These are phyloP conservation scores for Globisporangium acanthophoron DNA, from an alignment of 352 stramenopile genomes.

Conservation along the genomic window DNA sequence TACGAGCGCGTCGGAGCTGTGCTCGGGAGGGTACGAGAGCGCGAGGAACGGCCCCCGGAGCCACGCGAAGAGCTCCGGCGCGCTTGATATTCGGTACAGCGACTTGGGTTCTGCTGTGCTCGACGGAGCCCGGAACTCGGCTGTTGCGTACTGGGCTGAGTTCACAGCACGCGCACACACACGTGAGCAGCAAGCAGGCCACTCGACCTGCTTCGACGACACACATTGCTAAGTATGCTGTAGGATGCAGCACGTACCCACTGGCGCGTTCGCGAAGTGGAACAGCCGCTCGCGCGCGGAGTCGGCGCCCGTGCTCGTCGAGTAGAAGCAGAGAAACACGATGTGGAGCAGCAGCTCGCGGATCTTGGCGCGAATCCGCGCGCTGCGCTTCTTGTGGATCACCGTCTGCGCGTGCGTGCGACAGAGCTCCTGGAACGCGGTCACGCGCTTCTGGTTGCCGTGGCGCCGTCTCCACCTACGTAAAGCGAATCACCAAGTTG, in stretches of 20 bases:
- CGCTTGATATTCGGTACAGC: constrained; percentile 19
- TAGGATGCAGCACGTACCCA: constrained; percentile 11
- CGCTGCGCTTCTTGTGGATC: constrained; percentile 21
- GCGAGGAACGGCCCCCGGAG: constrained; percentile 23
- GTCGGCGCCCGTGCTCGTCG: constrained; percentile 21
- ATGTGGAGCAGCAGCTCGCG: constrained; percentile 41
- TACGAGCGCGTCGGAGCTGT: constrained; percentile 2
- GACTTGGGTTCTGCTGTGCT: constrained; percentile 1
- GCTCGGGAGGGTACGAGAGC: constrained; percentile 13
- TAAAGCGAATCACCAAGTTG: no score
- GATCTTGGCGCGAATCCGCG: constrained; percentile 37
- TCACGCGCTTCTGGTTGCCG: constrained; percentile 25
- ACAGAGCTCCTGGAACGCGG: constrained; percentile 24
- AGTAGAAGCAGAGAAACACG: constrained; percentile 40
- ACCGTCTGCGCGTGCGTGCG: constrained; percentile 24
- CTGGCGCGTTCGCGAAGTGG: constrained; percentile 25
- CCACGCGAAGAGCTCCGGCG: constrained; percentile 23
- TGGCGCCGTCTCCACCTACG: constrained; percentile 29
- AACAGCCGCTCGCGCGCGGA: constrained; percentile 29
- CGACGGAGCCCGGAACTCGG: constrained; percentile 6
- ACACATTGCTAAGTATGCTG: no score
- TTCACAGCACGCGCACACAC: neutral
- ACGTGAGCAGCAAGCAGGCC: neutral
- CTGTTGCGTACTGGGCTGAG: constrained; percentile 12
- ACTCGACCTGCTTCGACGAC: no score